A percentile compares a stretch with the other conserved stretches of the same genome.
These are phyloP conservation scores for Kurtzmaniella quercitrusa DNA, from an alignment of 1,139 yeast species.

Conservation along the genomic window DNA sequence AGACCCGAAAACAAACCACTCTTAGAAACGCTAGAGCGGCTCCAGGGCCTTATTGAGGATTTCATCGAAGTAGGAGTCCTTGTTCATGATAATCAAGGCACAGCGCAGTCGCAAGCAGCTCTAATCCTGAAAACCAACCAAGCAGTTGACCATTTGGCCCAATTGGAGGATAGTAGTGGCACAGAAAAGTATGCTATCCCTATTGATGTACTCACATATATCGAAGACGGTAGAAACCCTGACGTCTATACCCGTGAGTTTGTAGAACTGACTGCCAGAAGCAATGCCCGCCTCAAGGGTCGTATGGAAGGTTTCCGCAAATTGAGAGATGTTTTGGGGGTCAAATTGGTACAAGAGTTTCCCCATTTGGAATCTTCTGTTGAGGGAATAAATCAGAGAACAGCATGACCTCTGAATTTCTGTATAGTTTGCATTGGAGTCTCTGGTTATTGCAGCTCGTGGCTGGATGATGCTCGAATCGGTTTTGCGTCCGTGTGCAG, in stretches of 20 bases:
- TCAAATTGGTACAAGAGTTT: slow-evolving; percentile 66
- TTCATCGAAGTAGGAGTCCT: slow-evolving; percentile 85
- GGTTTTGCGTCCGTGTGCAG: not conserved
- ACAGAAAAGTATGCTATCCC: slow-evolving; percentile 54
- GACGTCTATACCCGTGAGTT: slow-evolving; percentile 96
- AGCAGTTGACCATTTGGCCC: slow-evolving; percentile 34
- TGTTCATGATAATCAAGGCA: slow-evolving; percentile 91
- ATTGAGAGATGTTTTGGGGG: slow-evolving; percentile 62
- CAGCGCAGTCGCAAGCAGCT: slow-evolving; percentile 48
- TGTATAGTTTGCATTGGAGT: not conserved
- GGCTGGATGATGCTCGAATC: not conserved
- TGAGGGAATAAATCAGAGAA: slow-evolving; percentile 29
- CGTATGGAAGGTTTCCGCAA: slow-evolving; percentile 61
- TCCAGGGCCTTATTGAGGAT: slow-evolving; percentile 74
- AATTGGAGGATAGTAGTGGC: slow-evolving; percentile 29
- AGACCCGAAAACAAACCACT: slow-evolving; percentile 38
- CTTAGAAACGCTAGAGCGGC: slow-evolving; percentile 50
- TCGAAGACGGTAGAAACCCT: slow-evolving; percentile 95
- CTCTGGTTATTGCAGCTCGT: not conserved
- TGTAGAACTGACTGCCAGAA: slow-evolving; percentile 83
- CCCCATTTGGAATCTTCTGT: slow-evolving; percentile 57
- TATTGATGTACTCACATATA: slow-evolving; percentile 72
- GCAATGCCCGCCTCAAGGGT: slow-evolving; percentile 85
- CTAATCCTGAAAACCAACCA: slow-evolving; percentile 39
- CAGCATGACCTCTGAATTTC: slow-evolving; percentile 6